Conservation (phyloP, 2,329 filamentous ascomycete species). For the Lanzia echinophila region DNA sequence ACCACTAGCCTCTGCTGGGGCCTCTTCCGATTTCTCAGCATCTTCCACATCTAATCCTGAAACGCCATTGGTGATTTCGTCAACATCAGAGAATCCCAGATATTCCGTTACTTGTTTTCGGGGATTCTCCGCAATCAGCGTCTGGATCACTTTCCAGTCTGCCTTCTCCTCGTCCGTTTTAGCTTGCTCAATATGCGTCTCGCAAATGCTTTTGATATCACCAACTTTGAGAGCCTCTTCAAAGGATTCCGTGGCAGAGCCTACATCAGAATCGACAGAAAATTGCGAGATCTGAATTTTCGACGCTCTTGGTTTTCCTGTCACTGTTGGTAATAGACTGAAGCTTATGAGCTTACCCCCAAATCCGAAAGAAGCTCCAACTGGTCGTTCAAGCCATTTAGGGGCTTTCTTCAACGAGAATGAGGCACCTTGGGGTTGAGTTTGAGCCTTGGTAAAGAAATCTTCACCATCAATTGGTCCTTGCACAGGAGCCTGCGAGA, state of each 20-base stretch:
- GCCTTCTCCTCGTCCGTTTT: conserved; percentile 86
- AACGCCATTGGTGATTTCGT: conserved; percentile 47
- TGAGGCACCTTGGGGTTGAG: conserved; percentile 80
- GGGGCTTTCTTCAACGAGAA: conserved; percentile 84
- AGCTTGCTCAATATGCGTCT: conserved; percentile 67
- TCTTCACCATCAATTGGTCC: conserved; percentile 80
- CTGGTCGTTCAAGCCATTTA: conserved; percentile 81
- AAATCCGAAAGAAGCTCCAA: conserved; percentile 87
- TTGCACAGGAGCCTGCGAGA: conserved; percentile 59
- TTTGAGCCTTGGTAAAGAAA: conserved; percentile 92
- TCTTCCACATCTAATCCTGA: conserved; percentile 30
- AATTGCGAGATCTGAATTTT: conserved; percentile 83
- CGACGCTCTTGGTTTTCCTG: conserved; percentile 62
- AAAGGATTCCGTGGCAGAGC: conserved; percentile 78
- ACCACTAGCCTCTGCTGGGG: conserved; percentile 44
- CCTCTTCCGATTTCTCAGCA: conserved; percentile 35
- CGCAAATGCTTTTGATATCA: conserved; percentile 71
- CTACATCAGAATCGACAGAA: conserved; percentile 77
- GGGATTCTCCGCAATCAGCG: conserved; percentile 77
- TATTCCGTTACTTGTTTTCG: conserved; percentile 80
- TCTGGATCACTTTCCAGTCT: conserved; percentile 93
- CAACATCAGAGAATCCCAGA: conserved; percentile 64
- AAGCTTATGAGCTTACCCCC: conserved; percentile 86
- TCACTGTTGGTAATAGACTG: conserved; percentile 48
- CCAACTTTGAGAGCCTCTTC: conserved; percentile 74